Conservation (phyloP, 1,139 yeast genomes). For the Waltiozyma sp. region DNA sequence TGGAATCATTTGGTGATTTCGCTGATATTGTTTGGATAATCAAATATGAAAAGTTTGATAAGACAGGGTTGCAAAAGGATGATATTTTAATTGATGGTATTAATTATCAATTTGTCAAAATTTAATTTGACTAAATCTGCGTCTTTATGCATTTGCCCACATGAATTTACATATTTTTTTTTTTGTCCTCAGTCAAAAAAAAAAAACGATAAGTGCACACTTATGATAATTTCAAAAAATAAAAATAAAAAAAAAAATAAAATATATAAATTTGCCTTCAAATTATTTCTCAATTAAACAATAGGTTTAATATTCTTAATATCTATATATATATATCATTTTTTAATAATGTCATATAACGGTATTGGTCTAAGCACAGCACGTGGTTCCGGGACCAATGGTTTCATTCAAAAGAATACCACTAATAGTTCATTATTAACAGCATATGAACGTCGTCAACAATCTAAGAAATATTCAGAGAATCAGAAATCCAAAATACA, state of each 20-base stretch:
- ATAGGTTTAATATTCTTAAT: no score
- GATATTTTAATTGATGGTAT: background rate
- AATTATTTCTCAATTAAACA: no score
- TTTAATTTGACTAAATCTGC: no score
- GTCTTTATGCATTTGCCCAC: no score
- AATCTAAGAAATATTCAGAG: constrained; percentile 4
- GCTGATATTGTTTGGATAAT: constrained; percentile 16
- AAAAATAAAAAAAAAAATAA: no score
- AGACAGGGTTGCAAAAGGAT: constrained; percentile 22
- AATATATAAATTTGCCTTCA: no score
- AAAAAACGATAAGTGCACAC: no score
- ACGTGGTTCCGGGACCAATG: constrained; percentile 19
- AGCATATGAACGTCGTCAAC: constrained; percentile 12
- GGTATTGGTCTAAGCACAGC: constrained; percentile 20
- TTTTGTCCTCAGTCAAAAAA: no score
- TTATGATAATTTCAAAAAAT: no score
- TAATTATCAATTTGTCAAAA: no score
- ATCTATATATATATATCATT: no score
- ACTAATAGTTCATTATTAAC: constrained; percentile 8
- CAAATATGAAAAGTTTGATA: constrained; percentile 15
- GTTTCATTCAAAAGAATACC: constrained; percentile 17
- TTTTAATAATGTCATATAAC: constrained; percentile 19
- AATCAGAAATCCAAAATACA: constrained; percentile 1
- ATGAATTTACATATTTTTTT: no score
- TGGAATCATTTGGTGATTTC: constrained; percentile 12